A percentile compares a stretch with the other conserved stretches of the same genome.
Evolutionary conservation across 1,284 basidiomycete genomes (phyloP).

Genomic region (Melampsora larici-populina): DNA sequence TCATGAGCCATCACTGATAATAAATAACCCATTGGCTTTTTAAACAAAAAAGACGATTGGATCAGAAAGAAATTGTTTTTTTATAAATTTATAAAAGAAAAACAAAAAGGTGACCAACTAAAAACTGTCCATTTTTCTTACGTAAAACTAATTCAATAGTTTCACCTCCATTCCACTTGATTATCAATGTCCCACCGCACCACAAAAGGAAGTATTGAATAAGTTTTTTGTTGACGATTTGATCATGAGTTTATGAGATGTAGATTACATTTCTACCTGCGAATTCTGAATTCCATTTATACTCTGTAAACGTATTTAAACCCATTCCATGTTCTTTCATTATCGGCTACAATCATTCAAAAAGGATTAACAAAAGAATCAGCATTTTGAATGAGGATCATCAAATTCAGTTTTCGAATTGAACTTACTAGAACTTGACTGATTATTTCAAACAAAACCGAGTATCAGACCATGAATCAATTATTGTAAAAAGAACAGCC

Average conservation of each 20-base stretch:
- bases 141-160: conserved; percentile 56
- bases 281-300: conserved; percentile 35
- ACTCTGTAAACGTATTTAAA: conserved; percentile 31
- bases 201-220: no score
- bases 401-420: not conserved
- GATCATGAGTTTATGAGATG: no score
- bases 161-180: conserved; percentile 56
- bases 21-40: conserved; percentile 27
- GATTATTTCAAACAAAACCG: not conserved
- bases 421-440: conserved; percentile 23
- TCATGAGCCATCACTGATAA: conserved; percentile 37
- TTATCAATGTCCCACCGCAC: conserved; percentile 47
- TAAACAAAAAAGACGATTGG: not conserved
- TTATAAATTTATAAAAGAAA: no score
- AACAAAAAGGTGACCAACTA: conserved; percentile 61
- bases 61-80: conserved; percentile 17
- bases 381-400: not conserved
- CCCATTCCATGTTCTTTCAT: conserved; percentile 38
- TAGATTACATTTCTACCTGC: conserved; percentile 30
- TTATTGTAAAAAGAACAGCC: not conserved
- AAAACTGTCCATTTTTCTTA: conserved; percentile 54
- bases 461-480: not conserved
- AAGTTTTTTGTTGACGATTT: no score
- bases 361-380: not conserved
- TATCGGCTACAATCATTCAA: conserved; percentile 3